These are phyloP conservation scores for Hysterium pulicare DNA, from an alignment of 2,329 filamentous ascomycete genomes.

Conservation along the genomic window DNA sequence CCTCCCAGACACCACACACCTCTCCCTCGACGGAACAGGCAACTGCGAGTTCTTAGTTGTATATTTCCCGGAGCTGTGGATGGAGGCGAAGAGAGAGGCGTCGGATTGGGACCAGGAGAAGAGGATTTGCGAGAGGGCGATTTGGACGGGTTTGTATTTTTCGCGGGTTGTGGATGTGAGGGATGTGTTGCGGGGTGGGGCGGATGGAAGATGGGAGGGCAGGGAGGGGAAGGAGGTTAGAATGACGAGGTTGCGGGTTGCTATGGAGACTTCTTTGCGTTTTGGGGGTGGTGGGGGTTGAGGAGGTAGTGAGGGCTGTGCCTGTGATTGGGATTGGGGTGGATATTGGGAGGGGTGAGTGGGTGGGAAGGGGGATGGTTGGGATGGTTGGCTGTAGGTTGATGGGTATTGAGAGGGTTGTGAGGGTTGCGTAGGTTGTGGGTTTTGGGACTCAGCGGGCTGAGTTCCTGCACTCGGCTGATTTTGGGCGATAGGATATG, in stretches of 20 bases:
- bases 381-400: conserved; percentile 11
- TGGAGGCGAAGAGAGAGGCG: conserved; percentile 28
- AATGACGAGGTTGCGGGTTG: conserved; percentile 56
- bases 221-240: conserved; percentile 45
- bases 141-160: conserved; percentile 46
- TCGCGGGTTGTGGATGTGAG: conserved; percentile 47
- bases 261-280: conserved; percentile 45
- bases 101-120: conserved; percentile 31
- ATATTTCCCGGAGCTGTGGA: conserved; percentile 33
- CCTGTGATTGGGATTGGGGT: too few species aligned
- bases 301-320: too few species aligned
- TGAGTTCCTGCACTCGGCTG: conserved; percentile 8
- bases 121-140: conserved; percentile 52
- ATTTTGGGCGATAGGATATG: too few species aligned
- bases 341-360: conserved; percentile 22
- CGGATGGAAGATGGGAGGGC: conserved; percentile 51
- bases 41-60: conserved; percentile 38
- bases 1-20: conserved; percentile 78
- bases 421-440: conserved; percentile 21
- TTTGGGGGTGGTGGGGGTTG: conserved; percentile 29
- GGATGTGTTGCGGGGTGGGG: conserved; percentile 40
- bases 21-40: conserved; percentile 28
- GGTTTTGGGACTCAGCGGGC: conserved; percentile 24
- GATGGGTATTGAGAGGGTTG: conserved; percentile 14
- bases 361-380: conserved; percentile 12